These are phyloP conservation scores for Isabelozyma heimii DNA, from an alignment of 805 yeast genomes.

Conservation along the genomic window DNA sequence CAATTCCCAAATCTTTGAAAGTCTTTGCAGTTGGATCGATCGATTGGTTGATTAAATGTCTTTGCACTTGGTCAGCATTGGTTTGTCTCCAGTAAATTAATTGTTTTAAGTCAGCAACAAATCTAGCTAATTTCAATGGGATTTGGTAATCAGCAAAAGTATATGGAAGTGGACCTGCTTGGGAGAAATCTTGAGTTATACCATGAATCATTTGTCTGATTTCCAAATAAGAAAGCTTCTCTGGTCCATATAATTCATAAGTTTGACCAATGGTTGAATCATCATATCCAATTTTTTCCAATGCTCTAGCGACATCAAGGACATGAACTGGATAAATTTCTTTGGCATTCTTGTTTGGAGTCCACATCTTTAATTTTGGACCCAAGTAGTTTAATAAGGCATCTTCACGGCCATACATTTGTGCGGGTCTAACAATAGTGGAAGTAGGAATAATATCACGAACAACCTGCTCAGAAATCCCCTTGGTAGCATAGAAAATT, in stretches of 20 bases:
- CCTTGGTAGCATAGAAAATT: constrained; percentile 76
- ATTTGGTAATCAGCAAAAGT: constrained; percentile 39
- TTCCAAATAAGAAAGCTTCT: constrained; percentile 57
- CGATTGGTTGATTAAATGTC: constrained; percentile 66
- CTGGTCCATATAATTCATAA: constrained; percentile 74
- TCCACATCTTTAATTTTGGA: constrained; percentile 56
- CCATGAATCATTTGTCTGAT: constrained; percentile 70
- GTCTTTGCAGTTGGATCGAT: constrained; percentile 60
- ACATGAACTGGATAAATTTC: constrained; percentile 71
- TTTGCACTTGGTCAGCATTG: constrained; percentile 72
- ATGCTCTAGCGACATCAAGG: constrained; percentile 71
- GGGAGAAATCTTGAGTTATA: constrained; percentile 49
- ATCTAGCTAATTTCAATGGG: constrained; percentile 46
- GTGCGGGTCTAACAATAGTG: constrained; percentile 84
- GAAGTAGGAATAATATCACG: constrained; percentile 66
- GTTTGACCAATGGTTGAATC: constrained; percentile 77
- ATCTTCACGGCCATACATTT: constrained; percentile 75
- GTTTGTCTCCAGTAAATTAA: constrained; percentile 45
- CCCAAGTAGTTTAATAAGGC: constrained; percentile 61
- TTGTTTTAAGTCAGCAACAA: constrained; percentile 43
- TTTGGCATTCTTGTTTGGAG: constrained; percentile 64
- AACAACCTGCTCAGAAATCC: constrained; percentile 71
- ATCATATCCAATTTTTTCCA: constrained; percentile 76
- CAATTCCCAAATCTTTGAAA: constrained; percentile 70
- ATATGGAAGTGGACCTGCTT: constrained; percentile 44